Conservation (phyloP, 2,329 filamentous ascomycete species). For the Elsinoe batatas region DNA sequence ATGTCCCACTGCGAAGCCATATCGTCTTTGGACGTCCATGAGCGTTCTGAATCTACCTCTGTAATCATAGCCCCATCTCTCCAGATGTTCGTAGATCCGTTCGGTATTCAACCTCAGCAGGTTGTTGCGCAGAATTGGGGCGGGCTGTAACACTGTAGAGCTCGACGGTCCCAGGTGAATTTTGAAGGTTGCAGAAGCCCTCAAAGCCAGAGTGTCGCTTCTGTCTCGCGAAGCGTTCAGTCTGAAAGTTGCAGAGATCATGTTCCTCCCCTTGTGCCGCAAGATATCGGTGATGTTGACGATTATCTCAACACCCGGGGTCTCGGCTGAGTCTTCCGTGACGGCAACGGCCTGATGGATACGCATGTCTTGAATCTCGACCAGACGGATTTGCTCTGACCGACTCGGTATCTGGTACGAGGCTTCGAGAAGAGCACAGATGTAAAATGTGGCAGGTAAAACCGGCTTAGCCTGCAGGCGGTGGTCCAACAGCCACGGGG, state of each 20-base stretch:
- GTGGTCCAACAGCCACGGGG: constrained; percentile 28
- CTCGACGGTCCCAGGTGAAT: background rate
- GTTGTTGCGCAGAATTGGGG: background rate
- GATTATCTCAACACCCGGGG: background rate
- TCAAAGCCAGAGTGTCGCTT: background rate
- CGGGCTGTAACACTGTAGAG: background rate
- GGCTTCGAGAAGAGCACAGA: constrained; percentile 31
- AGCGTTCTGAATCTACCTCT: background rate
- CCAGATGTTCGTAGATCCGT: background rate
- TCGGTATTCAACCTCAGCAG: background rate
- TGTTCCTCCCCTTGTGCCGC: background rate
- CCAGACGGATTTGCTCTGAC: background rate
- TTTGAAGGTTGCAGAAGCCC: background rate
- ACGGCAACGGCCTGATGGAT: background rate
- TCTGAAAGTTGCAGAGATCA: background rate
- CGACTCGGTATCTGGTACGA: background rate
- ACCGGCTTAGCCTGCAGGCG: constrained; percentile 23
- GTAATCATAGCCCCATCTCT: background rate
- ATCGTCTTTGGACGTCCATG: background rate
- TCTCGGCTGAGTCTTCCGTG: background rate
- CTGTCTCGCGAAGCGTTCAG: background rate
- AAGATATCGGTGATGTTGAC: background rate
- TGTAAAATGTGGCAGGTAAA: constrained; percentile 24
- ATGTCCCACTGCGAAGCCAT: background rate
- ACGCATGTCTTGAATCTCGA: background rate